Evolutionary conservation across 768 basidiomycete species (phyloP), one percentile per base, ranked within the genome.

Genomic region (Gymnopilus dilepis): DNA sequence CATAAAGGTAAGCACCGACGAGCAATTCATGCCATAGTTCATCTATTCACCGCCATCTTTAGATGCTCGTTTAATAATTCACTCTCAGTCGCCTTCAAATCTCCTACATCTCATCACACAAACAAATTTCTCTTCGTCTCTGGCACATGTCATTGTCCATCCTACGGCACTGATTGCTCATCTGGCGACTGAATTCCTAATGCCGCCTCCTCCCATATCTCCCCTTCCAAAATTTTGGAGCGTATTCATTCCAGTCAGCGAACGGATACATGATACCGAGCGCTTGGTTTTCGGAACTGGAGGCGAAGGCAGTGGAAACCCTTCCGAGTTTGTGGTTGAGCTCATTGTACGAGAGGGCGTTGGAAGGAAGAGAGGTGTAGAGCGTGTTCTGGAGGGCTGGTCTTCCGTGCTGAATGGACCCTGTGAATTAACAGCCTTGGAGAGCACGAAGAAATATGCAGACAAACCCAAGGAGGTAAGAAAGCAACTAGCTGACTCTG

Each of bases 191-290:
- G 85, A 86, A 7, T 95, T 92, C 70, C 80, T 92, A 47, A 84
- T 86, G 1, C 84, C 82, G 0, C 92, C 94, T 0, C 90, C 91
- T 1, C 85, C 90, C 7, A 75, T 79, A 40, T 84, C 86, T 8
- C 67, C 83, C 0, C 76, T 80, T n/a, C 77, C 82, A 34, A 92
- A 92, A 68, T 96, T 95, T 75, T 95, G 91, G 92, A 78, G 79
- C 37, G 80, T 94, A 11, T 92, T 96, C 68, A 72, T 86, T 7
- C 89, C 91, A 0, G 71, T 92, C 59, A 84, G 87, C 57, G 87
- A 86, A 70, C 82, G 89, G 24, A 71, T 66, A 3, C 74, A 82
- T 58, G 87, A 94, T 65, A 80, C 82, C 41, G 84, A 89, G 65
- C 74, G 74, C 57, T 76, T 93, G 34, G 79, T 90, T 17, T 88